Base-by-base conservation (phyloP, 73 alveolate species). In the Paramecium octaurelia region DNA sequence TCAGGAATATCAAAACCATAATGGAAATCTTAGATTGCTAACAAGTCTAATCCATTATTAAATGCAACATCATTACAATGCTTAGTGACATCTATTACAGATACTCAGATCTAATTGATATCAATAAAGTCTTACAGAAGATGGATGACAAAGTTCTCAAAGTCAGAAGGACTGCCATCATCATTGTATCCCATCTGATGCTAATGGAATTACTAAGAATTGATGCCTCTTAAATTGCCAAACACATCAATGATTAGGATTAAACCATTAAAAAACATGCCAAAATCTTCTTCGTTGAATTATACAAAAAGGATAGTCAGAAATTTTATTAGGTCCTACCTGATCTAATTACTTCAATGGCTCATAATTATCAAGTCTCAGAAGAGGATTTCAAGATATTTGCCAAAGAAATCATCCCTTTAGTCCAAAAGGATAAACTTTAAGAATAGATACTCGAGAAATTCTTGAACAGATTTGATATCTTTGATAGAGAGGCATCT, bases 401-500 rank as follows among this genome's bases (percentile, higher is more conserved):
- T 21, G 58, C 88, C n/a, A 21, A 29, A 40, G 88, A 75, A 75
- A 34, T 75, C 16, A 36, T 75, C 38, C 88, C 88, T 14, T 34
- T 75, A 75, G 40, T 75, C 2, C n/a, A 75, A n/a, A 75, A 40
- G 35, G 88, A 75, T 18, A 36, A 34, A 75, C 42, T 75, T 31
- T 36, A 21, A 35, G 88, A 75, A 40, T 21, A 75, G 38, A 36
- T 75, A 14, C 57, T 75, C 14, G 34, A 29, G 8, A 75, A 75
- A 12, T 75, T 75, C 35, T 36, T 75, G 8, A 21, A 75, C n/a
- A 29, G 88, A 75, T 75, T 75, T 10, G 88, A 75, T 14, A 44
- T 75, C 12, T 75, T 75, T 40, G 38, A 29, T 36, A 75, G 88
- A 75, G 88, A 75, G 38, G 88, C 88, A 75, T 36, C 58, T 0